Base-by-base conservation (phyloP, 2,329 filamentous ascomycete genomes). In the Exophiala aquamarina region DNA sequence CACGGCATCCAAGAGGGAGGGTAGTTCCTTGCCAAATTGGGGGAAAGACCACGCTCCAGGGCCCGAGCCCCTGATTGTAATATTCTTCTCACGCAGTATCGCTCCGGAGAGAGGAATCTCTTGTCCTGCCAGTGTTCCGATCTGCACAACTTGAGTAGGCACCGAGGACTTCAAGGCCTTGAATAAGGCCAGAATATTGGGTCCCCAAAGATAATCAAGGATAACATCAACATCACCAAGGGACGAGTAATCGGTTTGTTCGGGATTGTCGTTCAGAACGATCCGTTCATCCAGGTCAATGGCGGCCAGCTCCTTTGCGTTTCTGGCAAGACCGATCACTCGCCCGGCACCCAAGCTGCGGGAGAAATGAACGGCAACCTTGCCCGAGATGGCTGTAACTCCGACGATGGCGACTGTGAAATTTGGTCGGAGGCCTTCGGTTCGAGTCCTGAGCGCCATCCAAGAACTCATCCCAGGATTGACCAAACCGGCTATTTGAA, bases 201-300 rank as follows among this genome's bases (percentile, higher is more conserved):
- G 64, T 0, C 78, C 79, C 61, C 77, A 81, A 6, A 83, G 63
- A 56, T 81, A 83, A 57, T 83, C 78, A 1, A 83, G 63, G 3
- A 82, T 69, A 2, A 82, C 68, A 50, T 82, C 77, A 23, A 73
- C 72, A 28, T 72, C 69, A 2, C 66, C 70, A 0, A 74, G 64
- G 7, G 62, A 60, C 13, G 48, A 46, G 32, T 48, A 58, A 52
- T 81, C 77, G 0, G 70, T 72, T 29, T 74, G 65, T 2, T 60
- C 56, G 18, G 45, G 41, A 1, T 66, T 52, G 3, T 61, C 57
- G 14, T 64, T 61, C 8, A 81, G 64, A 28, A 71, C 62, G 26
- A 82, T 63, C 4, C 58, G 63, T 3, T 67, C 68, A 49, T 82
- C 76, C 0, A 81, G 63, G 1, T 66, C 67, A 4, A 77, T 61